Percentiles rank a stretch among this genome's conserved stretches.
These are phyloP conservation scores for Cafeteria roenbergensis DNA, from an alignment of 108 stramenopile genomes.

Conservation along the genomic window DNA sequence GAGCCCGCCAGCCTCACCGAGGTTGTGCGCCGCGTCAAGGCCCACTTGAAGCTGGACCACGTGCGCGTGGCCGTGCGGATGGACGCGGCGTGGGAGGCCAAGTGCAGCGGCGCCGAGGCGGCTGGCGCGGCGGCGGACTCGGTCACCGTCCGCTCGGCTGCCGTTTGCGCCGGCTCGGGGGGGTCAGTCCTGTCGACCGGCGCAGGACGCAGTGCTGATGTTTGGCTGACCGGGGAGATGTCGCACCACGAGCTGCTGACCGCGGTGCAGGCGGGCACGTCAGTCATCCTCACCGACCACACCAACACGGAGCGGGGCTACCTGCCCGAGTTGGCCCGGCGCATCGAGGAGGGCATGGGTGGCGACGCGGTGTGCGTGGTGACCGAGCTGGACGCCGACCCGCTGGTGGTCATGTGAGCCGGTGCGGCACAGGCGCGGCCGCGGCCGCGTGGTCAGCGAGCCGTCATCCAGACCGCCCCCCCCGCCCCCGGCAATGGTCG, in stretches of 20 bases:
- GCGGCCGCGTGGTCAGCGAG: too few species aligned
- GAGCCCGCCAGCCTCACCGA: not conserved
- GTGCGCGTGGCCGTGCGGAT: conserved; percentile 9
- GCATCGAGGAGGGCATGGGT: not conserved
- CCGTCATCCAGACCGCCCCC: too few species aligned
- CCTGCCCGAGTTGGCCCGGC: not conserved
- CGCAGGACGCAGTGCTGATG: not conserved
- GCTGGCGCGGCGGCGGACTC: not conserved
- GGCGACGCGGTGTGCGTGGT: not conserved
- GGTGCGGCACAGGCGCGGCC: too few species aligned
- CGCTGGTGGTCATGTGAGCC: not conserved
- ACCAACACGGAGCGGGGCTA: conserved; percentile 20
- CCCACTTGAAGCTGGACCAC: not conserved
- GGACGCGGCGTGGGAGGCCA: not conserved
- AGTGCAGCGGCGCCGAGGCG: not conserved
- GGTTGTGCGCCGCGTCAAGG: not conserved
- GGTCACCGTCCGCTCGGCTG: not conserved
- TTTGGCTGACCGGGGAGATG: conserved; percentile 14
- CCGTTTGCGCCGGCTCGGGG: conserved; percentile 13
- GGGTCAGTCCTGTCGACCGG: not conserved
- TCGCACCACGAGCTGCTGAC: conserved; percentile 12
- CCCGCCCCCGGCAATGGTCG: too few species aligned
- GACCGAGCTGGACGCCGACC: conserved; percentile 9
- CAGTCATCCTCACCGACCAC: conserved; percentile 11
- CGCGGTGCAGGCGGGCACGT: not conserved